Base-by-base conservation (phyloP, 768 basidiomycete genomes). In the Lyophyllum atratum region DNA sequence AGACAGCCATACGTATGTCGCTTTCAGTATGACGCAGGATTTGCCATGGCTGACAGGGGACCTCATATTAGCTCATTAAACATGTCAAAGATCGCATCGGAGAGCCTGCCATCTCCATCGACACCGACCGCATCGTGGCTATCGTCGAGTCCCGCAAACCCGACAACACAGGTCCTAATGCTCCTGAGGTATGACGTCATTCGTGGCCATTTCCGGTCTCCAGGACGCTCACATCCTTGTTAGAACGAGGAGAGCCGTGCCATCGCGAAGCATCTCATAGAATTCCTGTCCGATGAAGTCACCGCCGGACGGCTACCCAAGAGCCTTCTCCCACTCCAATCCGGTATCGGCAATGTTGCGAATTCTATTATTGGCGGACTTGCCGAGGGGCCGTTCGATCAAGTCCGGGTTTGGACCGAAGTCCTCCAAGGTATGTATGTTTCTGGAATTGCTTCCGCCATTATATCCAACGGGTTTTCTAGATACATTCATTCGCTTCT, bases 321-420 rank as follows among this genome's bases (percentile, higher is more conserved):
- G 47, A 74, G 71, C 0, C 66, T 80, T 4, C 70, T 81, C 0
- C 79, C 80, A 1, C 68, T 81, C 1, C 80, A 80, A 54, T 78
- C 76, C 0, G 80, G 79, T 1, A 80, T 80, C 14, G 79, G 79
- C 0, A 80, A 81, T 54, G 79, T 80, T 4, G 79, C 79, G 8
- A 80, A 81, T 54, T 76, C 74, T 0, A 80, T 81, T 52, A 81
- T 81, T 54, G 80, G 79, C 2, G 79, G 79, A 3, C 68, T 80
- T 0, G 79, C 79, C 0, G 77, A 76, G 0, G 80, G 79, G 1
- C 79, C 80, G 1, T 81, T 80, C 45, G 75, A 81, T 31, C 70
- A 76, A 48, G 79, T 81, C 7, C 76, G 77, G 63, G 80, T 80
- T 14, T 81, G 78, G 78, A 81, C 78, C 5, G 80, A 80, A 64